phyloP scores from a whole-genome alignment of 208 protist species.

The Novymonas esmeraldas region DNA sequence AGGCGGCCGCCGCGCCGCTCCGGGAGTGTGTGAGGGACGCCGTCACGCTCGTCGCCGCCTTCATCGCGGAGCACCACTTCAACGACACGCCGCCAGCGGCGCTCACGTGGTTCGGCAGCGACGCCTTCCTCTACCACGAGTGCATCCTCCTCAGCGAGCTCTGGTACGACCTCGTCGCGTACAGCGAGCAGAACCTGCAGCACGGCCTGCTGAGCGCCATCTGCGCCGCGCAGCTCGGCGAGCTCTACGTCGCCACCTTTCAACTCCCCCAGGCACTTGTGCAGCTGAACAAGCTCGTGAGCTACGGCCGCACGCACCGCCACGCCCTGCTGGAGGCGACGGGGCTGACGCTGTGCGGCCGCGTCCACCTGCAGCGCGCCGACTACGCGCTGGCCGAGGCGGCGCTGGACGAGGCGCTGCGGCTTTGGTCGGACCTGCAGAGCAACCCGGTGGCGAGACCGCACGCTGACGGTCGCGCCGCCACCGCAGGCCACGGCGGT shows the following conservation, averaged over 20 bases:
- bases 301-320: conserved; percentile 35
- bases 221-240: conserved; percentile 72
- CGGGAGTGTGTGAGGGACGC: conserved; percentile 50
- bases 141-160: conserved; percentile 84
- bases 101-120: conserved; percentile 47
- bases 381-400: conserved; percentile 77
- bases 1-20: conserved; percentile 43
- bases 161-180: conserved; percentile 73
- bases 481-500: too few relatives aligned
- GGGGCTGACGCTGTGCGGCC: conserved; percentile 67
- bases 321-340: conserved; percentile 66
- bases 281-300: conserved; percentile 65
- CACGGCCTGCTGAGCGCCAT: conserved; percentile 69
- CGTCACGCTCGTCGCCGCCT: conserved; percentile 65
- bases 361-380: conserved; percentile 80
- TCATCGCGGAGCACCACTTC: conserved; percentile 65
- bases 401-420: conserved; percentile 53
- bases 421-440: conserved; percentile 39
- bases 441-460: conserved; percentile 32
- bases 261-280: conserved; percentile 69
- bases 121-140: conserved; percentile 80
- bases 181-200: conserved; percentile 53
- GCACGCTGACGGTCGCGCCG: neutral
- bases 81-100: conserved; percentile 41
- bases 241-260: conserved; percentile 85